Base-by-base conservation (phyloP, 192 early-diverging fungal genomes). In the Backusella sp. region DNA sequence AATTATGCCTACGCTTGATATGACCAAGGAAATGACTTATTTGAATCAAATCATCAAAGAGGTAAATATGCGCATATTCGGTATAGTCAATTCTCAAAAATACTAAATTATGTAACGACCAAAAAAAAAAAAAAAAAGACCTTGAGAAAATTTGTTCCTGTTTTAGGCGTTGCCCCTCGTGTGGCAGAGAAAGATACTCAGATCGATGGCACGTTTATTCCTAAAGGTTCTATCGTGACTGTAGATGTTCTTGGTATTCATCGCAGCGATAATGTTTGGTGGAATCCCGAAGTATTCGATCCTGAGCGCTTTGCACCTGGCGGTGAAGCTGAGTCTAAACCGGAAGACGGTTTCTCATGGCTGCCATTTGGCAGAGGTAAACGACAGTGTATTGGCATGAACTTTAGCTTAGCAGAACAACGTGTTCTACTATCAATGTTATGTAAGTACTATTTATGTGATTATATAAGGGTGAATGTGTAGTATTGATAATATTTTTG, bases 371-470 rank as follows among this genome's bases (percentile, higher is more conserved):
- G 90, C 62, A 78, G 83, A 19, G 92, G 92, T 6, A 65, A 80
- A 14, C 84, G 86, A 34, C 83, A 88, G 77, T 91, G 87, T 74
- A 81, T 91, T 21, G 91, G 88, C 49, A 89, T 87, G 87, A 88
- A 88, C 70, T 92, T 91, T 73, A 83, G 84, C 23, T 77, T 91
- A 32, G 73, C 86, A 15, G 89, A 91, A 76, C 88, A 89, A 77
- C 82, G 83, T 5, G 84, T 91, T 4, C 76, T 86, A 9, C 75
- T 90, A 6, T 68, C 86, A 6, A 88, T 90, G 79, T 75, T 91
- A 52, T 74, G 77, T 79, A 79, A 79, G 77, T 79, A 7, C 8
- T 59, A 26, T 23, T 23, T 6, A 9, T 5, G 14, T 3, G 37
- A 49, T n/a, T 49, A 49, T 19, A 49, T 49, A 49, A 49, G 6